Base-by-base conservation (phyloP, 371 early-diverging fungal species). In the Mucor racemosus region DNA sequence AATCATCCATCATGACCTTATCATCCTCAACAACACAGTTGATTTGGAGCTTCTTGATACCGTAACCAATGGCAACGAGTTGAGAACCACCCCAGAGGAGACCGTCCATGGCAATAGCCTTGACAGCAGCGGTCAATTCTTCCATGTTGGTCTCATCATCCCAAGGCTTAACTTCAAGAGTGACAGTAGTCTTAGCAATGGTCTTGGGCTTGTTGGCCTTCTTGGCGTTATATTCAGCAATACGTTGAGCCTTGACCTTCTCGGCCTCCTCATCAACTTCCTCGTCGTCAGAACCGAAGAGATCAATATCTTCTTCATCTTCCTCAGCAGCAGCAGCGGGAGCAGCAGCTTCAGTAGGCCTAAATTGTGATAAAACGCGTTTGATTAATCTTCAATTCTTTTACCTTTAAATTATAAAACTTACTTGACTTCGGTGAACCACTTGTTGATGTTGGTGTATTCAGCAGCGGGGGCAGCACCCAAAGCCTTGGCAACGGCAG, bases 81-180 rank as follows among this genome's bases (percentile, higher is more conserved):
- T 94, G 80, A 50, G 19, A 78, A 76, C 87, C 84, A 81, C 95
- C 95, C 97, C 97, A 97, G 73, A 92, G 74, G 60, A 97, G 91
- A 80, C 97, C 97, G 63, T 94, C 94, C 92, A 94, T 90, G n/a
- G 66, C 66, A 67, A 97, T 92, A 57, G 71, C 77, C 69, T 87
- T 85, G 82, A 97, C 94, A 68, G 73, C 69, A 13, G 72, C 74
- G 76, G 93, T 92, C 73, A 97, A 77, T 55, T 80, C 94, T 35
- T 80, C 86, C 84, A 95, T 87, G 73, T 92, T 88, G 64, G 97
- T 97, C 73, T 96, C 96, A 82, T 95, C 95, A 84, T 97, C 97
- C 97, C 97, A 97, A 72, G 97, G 96, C 93, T 97, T 97, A 76
- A 96, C 91, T 68, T 97, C 97, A 48, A 95, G 86, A 73, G 91